phyloP scores from a whole-genome alignment of 345 rosid genomes.

The Nasturtium officinale region DNA sequence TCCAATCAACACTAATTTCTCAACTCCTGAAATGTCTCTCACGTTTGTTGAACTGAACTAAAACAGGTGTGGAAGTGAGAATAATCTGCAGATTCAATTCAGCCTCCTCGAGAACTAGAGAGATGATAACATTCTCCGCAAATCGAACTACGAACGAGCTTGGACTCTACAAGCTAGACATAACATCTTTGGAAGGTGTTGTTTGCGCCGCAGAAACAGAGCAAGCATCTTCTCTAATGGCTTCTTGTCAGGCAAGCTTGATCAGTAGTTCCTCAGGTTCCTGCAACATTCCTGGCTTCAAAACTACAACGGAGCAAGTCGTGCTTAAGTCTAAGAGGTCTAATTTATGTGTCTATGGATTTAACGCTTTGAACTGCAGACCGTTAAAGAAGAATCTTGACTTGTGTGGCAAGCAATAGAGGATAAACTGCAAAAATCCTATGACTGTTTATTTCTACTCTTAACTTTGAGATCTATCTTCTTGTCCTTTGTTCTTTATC shows the following conservation, averaged over 20 bases:
- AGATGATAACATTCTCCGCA: constrained; percentile 71
- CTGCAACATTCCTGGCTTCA: constrained; percentile 85
- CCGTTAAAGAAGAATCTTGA: constrained; percentile 61
- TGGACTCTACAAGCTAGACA: constrained; percentile 82
- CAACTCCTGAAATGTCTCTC: background rate
- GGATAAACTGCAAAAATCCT: background rate
- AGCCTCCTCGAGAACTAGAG: constrained; percentile 60
- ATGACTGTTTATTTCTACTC: constrained; percentile 10
- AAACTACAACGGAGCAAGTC: constrained; percentile 73
- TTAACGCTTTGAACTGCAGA: constrained; percentile 71
- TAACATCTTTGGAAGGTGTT: constrained; percentile 79
- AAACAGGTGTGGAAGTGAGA: constrained; percentile 83
- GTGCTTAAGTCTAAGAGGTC: constrained; percentile 61
- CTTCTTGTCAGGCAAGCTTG: constrained; percentile 74
- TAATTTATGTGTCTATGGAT: constrained; percentile 79
- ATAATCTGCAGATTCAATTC: constrained; percentile 79
- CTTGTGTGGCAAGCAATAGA: constrained; percentile 58
- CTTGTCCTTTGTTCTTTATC: constrained; percentile 7
- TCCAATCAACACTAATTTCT: background rate
- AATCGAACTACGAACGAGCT: constrained; percentile 79
- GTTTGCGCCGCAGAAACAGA: constrained; percentile 41
- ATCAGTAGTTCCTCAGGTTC: constrained; percentile 55
- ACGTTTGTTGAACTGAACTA: background rate
- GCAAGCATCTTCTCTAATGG: constrained; percentile 31
- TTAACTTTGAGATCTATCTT: constrained; percentile 20